Percentiles rank a stretch among this genome's conserved stretches.
Conservation (phyloP, 106 monocot species). For the Narthecium ossifragum region DNA sequence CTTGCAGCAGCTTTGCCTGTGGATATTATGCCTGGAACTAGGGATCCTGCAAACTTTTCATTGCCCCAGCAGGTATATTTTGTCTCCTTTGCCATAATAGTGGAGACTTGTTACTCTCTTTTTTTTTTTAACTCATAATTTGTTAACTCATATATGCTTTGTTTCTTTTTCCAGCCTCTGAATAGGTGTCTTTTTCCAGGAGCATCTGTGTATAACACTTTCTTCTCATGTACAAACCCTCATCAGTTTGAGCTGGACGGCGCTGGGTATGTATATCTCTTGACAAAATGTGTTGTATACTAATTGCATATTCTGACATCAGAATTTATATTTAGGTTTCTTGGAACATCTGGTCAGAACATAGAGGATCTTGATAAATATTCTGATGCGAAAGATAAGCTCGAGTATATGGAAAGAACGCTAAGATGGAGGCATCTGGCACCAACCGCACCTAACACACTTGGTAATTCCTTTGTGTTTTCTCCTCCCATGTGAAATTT, state of each 20-base stretch:
- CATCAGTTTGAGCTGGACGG: conserved; percentile 90
- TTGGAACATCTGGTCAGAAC: conserved; percentile 98
- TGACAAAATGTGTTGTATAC: neutral
- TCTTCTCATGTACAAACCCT: conserved; percentile 87
- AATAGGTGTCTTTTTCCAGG: conserved; percentile 93
- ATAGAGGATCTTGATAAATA: conserved; percentile 93
- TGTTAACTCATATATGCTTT: conserved; percentile 6
- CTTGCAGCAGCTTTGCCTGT: conserved; percentile 86
- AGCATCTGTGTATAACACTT: conserved; percentile 87
- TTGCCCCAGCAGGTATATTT: conserved; percentile 88
- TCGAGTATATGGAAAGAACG: conserved; percentile 94
- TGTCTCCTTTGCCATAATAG: neutral
- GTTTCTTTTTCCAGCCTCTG: conserved; percentile 48
- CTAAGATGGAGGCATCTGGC: conserved; percentile 93
- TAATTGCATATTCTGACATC: neutral
- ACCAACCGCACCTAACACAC: conserved; percentile 96
- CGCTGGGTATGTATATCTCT: conserved; percentile 37
- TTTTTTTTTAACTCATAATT: neutral
- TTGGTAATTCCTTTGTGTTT: conserved; percentile 69
- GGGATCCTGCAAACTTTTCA: conserved; percentile 90
- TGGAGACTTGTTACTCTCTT: neutral
- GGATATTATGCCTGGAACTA: conserved; percentile 91
- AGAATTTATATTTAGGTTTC: conserved; percentile 43
- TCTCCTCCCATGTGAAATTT: neutral
- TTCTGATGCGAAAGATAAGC: conserved; percentile 68